These are phyloP conservation scores for Rhodotorula diobovata DNA, from an alignment of 768 basidiomycete genomes.

Conservation along the genomic window DNA sequence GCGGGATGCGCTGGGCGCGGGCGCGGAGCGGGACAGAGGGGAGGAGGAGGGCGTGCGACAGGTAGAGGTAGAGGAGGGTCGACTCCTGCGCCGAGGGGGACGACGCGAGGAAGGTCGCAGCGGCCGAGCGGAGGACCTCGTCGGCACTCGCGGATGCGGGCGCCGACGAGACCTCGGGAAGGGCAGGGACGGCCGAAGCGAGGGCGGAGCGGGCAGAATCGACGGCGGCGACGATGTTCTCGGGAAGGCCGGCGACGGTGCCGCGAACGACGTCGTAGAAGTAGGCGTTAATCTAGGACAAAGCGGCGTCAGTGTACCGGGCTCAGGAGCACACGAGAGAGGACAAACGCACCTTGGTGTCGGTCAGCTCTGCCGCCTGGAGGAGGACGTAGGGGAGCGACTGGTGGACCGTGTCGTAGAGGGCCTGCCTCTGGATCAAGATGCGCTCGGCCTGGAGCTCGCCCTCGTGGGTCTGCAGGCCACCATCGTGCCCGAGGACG, in stretches of 20 bases:
- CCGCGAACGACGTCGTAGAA: slow-evolving; percentile 50
- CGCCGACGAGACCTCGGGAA: neutral
- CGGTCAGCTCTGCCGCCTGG: slow-evolving; percentile 58
- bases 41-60: slow-evolving; percentile 49
- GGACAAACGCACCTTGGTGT: slow-evolving; percentile 56
- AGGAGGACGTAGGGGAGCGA: slow-evolving; percentile 57
- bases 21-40: slow-evolving; percentile 44
- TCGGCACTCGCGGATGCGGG: slow-evolving; percentile 14
- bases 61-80: slow-evolving; percentile 49
- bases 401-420: slow-evolving; percentile 54
- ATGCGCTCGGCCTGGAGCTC: slow-evolving; percentile 44
- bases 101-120: slow-evolving; percentile 49
- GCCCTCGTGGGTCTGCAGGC: slow-evolving; percentile 39
- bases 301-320: neutral
- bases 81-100: slow-evolving; percentile 49
- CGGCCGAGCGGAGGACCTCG: slow-evolving; percentile 29
- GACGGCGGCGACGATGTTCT: slow-evolving; percentile 18
- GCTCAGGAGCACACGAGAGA: neutral
- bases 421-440: slow-evolving; percentile 55
- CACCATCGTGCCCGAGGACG: slow-evolving; percentile 59
- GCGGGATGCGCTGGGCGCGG: slow-evolving; percentile 38
- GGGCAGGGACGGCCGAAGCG: slow-evolving; percentile 9
- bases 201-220: slow-evolving; percentile 12
- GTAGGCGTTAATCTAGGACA: slow-evolving; percentile 65
- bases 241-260: slow-evolving; percentile 14